Evolutionary conservation across 441 rosid genomes (phyloP), one percentile per base, ranked within the genome.

Genomic region (Gossypium davidsonii): DNA sequence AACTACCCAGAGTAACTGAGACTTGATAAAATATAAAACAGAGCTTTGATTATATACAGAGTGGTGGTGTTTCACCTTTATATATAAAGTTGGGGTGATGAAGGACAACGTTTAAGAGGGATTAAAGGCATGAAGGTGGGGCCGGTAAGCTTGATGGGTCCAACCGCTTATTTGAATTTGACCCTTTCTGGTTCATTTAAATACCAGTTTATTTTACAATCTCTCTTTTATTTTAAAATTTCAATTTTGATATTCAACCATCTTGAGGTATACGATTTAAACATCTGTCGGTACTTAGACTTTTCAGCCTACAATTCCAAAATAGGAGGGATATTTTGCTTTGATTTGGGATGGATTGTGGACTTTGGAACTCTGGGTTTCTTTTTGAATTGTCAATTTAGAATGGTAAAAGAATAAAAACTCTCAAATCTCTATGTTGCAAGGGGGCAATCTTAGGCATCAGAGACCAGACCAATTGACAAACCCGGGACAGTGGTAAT

Each of bases 81-180:
- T 83, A 81, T 78, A 87, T 76, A 73, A 58, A 11, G 23, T 58
- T 28, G 64, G 3, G 2, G 59, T 6, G 8, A 5, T 63, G 28
- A 3, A 49, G 58, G 62, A n/a, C 71, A 60, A 81, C 59, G 79
- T 79, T 61, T 31, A 23, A 79, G 87, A 96, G 93, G 79, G 91
- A 88, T 89, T 85, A 56, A 79, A 80, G 96, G 97, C 91, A 83
- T 48, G 78, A 34, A 51, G 79, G 89, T 76, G 83, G 77, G 88
- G 85, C 21, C 71, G 74, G 80, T 34, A 6, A 34, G 8, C 39
- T 34, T 34, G 39, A 6, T 85, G 89, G 89, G 73, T 78, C 78
- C 82, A 67, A 80, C 60, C 49, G 28, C 17, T 69, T 12, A 25
- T 34, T 70, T 83, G 80, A 85, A 87, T 82, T 85, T 84, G 88